phyloP scores from a whole-genome alignment of 2,329 filamentous ascomycete genomes.

The Aspergillus arachidicola region DNA sequence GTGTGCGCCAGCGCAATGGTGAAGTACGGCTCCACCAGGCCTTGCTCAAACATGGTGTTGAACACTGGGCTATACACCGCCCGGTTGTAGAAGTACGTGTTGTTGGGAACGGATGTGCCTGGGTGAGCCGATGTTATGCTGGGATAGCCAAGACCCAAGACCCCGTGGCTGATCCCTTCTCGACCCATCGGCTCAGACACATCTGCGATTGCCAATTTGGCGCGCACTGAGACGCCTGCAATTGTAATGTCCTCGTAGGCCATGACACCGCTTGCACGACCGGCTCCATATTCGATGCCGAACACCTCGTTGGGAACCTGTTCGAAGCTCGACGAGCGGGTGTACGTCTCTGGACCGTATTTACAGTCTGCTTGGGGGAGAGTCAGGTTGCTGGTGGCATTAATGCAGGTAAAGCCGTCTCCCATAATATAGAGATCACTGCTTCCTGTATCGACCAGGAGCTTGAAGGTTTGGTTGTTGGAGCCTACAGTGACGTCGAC shows the following conservation, averaged over 20 bases:
- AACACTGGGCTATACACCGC: slow-evolving; percentile 54
- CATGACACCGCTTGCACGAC: slow-evolving; percentile 26
- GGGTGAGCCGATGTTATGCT: slow-evolving; percentile 48
- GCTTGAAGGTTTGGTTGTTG: slow-evolving; percentile 31
- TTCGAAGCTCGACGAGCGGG: slow-evolving; percentile 15
- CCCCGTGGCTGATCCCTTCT: slow-evolving; percentile 50
- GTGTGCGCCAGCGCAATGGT: slow-evolving; percentile 50
- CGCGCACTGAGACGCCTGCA: slow-evolving; percentile 26
- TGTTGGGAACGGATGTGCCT: slow-evolving; percentile 21
- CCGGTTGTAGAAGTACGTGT: slow-evolving; percentile 26
- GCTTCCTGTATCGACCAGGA: slow-evolving; percentile 52
- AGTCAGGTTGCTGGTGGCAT: slow-evolving; percentile 17
- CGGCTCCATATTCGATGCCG: slow-evolving; percentile 28
- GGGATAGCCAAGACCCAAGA: slow-evolving; percentile 56
- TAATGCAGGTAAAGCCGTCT: slow-evolving; percentile 37
- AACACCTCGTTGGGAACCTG: slow-evolving; percentile 25
- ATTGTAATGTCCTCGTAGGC: slow-evolving; percentile 28
- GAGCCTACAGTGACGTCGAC: slow-evolving; percentile 27
- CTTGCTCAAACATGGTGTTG: slow-evolving; percentile 50
- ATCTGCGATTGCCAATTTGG: slow-evolving; percentile 53
- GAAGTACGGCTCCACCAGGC: slow-evolving; percentile 50
- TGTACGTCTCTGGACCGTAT: slow-evolving; percentile 31
- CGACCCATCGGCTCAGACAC: slow-evolving; percentile 44
- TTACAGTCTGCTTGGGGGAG: slow-evolving; percentile 13
- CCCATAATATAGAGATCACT: slow-evolving; percentile 51